Conservation (phyloP, 352 stramenopile species). For the Phytophthora pseudosyringae region DNA sequence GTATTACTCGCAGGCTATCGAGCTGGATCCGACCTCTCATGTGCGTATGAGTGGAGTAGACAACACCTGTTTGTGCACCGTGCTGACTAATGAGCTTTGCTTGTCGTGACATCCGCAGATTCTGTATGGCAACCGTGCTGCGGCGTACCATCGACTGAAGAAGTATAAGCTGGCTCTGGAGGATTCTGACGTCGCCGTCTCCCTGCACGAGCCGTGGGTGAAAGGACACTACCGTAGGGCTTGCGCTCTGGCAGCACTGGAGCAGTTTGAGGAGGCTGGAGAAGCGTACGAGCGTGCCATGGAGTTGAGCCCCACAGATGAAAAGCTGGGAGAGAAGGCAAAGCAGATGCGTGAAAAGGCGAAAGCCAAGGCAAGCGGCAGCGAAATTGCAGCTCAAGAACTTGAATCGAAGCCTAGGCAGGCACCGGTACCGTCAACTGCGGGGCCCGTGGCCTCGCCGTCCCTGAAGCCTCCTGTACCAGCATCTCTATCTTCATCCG, state of each 20-base stretch:
- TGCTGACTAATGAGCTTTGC: slow-evolving; percentile 12
- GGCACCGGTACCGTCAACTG: slow-evolving; percentile 2
- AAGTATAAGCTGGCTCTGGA: slow-evolving; percentile 69
- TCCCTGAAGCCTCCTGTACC: slow-evolving; percentile 31
- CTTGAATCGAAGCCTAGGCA: slow-evolving; percentile 14
- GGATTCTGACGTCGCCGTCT: slow-evolving; percentile 69
- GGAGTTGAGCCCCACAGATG: slow-evolving; percentile 71
- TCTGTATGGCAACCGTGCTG: slow-evolving; percentile 83
- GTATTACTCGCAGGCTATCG: slow-evolving; percentile 92
- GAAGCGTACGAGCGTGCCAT: slow-evolving; percentile 73
- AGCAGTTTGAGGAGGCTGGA: slow-evolving; percentile 70
- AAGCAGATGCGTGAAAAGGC: slow-evolving; percentile 64
- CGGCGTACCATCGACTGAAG: slow-evolving; percentile 75
- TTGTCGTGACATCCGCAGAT: slow-evolving; percentile 48
- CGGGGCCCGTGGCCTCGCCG: slow-evolving; percentile 11
- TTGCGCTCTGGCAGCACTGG: slow-evolving; percentile 66
- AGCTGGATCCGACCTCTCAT: slow-evolving; percentile 69
- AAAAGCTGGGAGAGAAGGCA: slow-evolving; percentile 68
- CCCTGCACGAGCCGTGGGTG: slow-evolving; percentile 75
- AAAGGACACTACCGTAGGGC: slow-evolving; percentile 88
- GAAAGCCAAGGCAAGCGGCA: slow-evolving; percentile 17
- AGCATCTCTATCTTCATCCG: slow-evolving; percentile 17
- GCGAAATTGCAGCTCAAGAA: slow-evolving; percentile 7
- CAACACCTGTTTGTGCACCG: not conserved
- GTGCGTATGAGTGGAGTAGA: slow-evolving; percentile 37